phyloP scores from a whole-genome alignment of 331 rosid genomes.

The Rhamnella rubrinervis region DNA sequence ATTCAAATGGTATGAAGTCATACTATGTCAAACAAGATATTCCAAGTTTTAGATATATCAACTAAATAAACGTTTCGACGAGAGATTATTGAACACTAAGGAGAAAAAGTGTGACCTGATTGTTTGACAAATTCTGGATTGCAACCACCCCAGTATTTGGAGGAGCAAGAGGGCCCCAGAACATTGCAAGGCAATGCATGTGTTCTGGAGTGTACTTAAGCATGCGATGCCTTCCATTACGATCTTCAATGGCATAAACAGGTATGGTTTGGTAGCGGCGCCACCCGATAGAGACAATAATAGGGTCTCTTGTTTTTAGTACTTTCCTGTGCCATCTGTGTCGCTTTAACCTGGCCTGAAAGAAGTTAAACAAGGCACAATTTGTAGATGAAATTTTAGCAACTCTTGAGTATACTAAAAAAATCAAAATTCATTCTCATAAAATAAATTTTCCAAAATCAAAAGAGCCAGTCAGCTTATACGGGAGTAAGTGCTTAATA shows the following conservation, averaged over 20 bases:
- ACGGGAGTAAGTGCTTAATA: too few relatives aligned
- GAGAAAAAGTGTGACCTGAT: conserved; percentile 49
- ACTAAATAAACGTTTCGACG: not conserved
- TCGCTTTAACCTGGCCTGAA: conserved; percentile 82
- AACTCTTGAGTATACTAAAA: not conserved
- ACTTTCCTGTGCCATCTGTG: conserved; percentile 96
- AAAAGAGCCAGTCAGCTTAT: too few relatives aligned
- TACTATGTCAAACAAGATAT: too few relatives aligned
- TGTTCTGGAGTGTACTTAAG: conserved; percentile 96
- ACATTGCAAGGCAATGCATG: conserved; percentile 90
- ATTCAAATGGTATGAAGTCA: too few relatives aligned
- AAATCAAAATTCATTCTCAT: too few relatives aligned
- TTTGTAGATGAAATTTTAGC: conserved; percentile 7
- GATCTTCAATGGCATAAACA: conserved; percentile 83
- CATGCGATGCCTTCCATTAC: conserved; percentile 88
- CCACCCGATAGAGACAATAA: conserved; percentile 91
- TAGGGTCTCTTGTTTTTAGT: conserved; percentile 85
- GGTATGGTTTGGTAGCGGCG: conserved; percentile 95
- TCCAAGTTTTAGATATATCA: not conserved
- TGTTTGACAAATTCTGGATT: conserved; percentile 74
- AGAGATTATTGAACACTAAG: not conserved
- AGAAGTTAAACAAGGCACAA: not conserved
- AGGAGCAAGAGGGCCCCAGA: conserved; percentile 97
- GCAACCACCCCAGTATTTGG: conserved; percentile 90
- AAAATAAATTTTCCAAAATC: too few relatives aligned